phyloP scores from a whole-genome alignment of 352 stramenopile genomes.

The Phytophthora boehmeriae region DNA sequence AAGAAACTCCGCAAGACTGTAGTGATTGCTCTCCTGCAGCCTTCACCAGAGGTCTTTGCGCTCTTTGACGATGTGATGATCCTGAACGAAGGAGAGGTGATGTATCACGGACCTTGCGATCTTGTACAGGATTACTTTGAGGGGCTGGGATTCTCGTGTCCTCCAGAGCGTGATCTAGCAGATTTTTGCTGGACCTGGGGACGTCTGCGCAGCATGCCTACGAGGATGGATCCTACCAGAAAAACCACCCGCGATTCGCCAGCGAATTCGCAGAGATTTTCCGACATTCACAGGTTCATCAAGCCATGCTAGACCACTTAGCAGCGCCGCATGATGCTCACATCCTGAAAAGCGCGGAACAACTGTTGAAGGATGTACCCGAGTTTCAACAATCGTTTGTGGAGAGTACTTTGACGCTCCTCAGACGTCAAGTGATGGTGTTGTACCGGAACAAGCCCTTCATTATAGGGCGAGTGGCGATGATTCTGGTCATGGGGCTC shows the following conservation, averaged over 20 bases:
- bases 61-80: slow-evolving; percentile 13
- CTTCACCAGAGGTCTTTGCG: slow-evolving; percentile 29
- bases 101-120: slow-evolving; percentile 52
- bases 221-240: slow-evolving; percentile 8
- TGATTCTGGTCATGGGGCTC: slow-evolving; percentile 36
- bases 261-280: slow-evolving; percentile 45
- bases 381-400: slow-evolving; percentile 39
- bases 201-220: slow-evolving; percentile 34
- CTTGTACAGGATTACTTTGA: slow-evolving; percentile 68
- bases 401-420: slow-evolving; percentile 27
- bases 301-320: slow-evolving; percentile 1
- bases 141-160: slow-evolving; percentile 51
- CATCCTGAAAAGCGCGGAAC: slow-evolving; percentile 6
- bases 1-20: slow-evolving; percentile 37
- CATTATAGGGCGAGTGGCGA: slow-evolving; percentile 31
- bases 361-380: slow-evolving; percentile 29
- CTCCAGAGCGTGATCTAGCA: slow-evolving; percentile 31
- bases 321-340: slow-evolving; percentile 2
- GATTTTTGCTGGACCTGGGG: slow-evolving; percentile 46
- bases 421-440: slow-evolving; percentile 59
- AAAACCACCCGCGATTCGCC: slow-evolving; percentile 17
- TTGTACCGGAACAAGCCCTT: slow-evolving; percentile 42
- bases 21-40: slow-evolving; percentile 41
- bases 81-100: slow-evolving; percentile 25
- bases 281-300: slow-evolving; percentile 10